Evolutionary conservation across 1,284 basidiomycete species (phyloP).

Genomic region (Blastosporella zonata): DNA sequence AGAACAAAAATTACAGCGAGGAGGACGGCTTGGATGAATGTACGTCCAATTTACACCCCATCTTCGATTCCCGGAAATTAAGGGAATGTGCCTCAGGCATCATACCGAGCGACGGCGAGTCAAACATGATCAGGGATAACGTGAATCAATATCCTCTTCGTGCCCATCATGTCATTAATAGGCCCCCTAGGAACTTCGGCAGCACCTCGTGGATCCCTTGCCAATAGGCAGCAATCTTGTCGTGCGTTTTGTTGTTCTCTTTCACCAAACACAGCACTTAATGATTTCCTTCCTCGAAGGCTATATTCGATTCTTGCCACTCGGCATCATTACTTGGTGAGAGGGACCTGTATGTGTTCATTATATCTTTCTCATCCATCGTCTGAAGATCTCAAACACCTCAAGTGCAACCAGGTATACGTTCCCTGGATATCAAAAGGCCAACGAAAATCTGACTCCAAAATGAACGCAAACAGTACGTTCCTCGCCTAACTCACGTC

Average conservation of each 20-base stretch:
- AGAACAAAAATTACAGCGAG: constrained; percentile 10
- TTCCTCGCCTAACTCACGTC: not conserved
- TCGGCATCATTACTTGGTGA: constrained; percentile 43
- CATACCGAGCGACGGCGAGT: constrained; percentile 15
- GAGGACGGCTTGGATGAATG: constrained; percentile 19
- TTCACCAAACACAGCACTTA: not conserved
- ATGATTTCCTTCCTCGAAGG: constrained; percentile 20
- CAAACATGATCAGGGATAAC: constrained; percentile 14
- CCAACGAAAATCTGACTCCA: constrained; percentile 29
- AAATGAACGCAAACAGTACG: constrained; percentile 30
- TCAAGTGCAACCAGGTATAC: constrained; percentile 43
- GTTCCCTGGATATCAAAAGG: constrained; percentile 47
- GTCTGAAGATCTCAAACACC: constrained; percentile 38
- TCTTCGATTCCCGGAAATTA: not conserved
- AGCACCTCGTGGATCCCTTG: constrained; percentile 37
- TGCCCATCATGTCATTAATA: not conserved
- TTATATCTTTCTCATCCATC: not conserved
- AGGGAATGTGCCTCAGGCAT: not conserved
- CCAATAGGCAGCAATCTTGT: constrained; percentile 39
- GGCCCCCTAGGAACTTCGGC: constrained; percentile 32
- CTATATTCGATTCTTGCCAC: constrained; percentile 48
- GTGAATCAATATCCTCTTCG: not conserved
- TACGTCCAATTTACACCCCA: not conserved
- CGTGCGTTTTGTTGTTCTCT: constrained; percentile 10
- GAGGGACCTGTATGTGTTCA: not conserved